phyloP scores from a whole-genome alignment of 495 filamentous ascomycete genomes.

The Neurospora sp. region DNA sequence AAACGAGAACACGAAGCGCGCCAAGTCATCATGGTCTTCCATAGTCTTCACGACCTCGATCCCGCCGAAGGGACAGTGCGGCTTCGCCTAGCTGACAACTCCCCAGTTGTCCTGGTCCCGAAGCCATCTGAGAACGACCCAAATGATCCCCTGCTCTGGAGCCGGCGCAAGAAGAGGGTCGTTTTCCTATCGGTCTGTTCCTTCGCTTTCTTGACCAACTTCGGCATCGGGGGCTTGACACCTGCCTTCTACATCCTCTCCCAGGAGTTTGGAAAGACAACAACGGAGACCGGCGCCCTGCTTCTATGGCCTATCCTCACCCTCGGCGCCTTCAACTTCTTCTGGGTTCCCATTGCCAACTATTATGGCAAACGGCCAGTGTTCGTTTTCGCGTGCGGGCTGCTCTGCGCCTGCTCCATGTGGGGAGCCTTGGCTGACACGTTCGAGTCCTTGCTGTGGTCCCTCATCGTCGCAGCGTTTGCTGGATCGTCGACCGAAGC shows the following conservation, averaged over 20 bases:
- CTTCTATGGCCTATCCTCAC: constrained; percentile 26
- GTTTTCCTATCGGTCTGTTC: constrained; percentile 23
- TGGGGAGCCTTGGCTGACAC: constrained; percentile 21
- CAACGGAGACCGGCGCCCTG: constrained; percentile 17
- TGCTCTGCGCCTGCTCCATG: constrained; percentile 25
- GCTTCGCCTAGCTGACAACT: constrained; percentile 10
- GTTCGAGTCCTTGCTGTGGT: constrained; percentile 25
- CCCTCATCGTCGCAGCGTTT: constrained; percentile 28
- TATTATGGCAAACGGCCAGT: constrained; percentile 47
- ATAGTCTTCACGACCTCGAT: constrained; percentile 24
- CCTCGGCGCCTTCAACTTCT: constrained; percentile 34
- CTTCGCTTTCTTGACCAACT: constrained; percentile 34
- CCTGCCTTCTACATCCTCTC: constrained; percentile 22
- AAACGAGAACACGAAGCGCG: background rate
- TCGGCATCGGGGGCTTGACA: constrained; percentile 24
- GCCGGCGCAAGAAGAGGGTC: constrained; percentile 21
- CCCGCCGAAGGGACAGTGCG: constrained; percentile 21
- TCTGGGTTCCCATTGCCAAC: constrained; percentile 47
- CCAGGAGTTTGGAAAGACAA: constrained; percentile 18
- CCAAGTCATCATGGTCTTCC: constrained; percentile 14
- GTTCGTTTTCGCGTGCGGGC: constrained; percentile 31
- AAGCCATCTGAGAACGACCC: constrained; percentile 22
- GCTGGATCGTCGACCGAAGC: constrained; percentile 26
- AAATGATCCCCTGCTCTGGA: constrained; percentile 29
- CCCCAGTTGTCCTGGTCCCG: constrained; percentile 24